phyloP scores from a whole-genome alignment of 2,329 filamentous ascomycete genomes.

The Didymella pinodella region DNA sequence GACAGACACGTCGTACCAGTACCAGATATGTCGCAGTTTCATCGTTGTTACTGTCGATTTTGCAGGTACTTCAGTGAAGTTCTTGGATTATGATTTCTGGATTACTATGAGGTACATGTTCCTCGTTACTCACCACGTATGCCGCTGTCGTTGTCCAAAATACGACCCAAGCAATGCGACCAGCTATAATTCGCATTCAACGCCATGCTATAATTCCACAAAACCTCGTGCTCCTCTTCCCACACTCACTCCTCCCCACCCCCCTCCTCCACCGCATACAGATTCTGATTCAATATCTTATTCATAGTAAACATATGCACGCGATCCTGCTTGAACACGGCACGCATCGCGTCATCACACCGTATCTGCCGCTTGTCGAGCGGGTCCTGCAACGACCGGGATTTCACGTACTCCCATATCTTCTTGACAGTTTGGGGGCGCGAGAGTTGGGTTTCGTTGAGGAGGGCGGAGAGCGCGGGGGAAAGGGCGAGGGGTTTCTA shows the following conservation, averaged over 20 bases:
- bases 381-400: slow-evolving; percentile 86
- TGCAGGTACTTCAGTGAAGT: too few species aligned
- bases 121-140: too few species aligned
- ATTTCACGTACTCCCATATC: slow-evolving; percentile 95
- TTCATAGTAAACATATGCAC: slow-evolving; percentile 99
- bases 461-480: slow-evolving; percentile 71
- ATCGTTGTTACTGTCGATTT: too few species aligned
- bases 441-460: slow-evolving; percentile 81
- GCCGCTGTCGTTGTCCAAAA: too few species aligned
- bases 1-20: background rate
- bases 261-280: slow-evolving; percentile 81
- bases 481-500: slow-evolving; percentile 75
- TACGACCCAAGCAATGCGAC: too few species aligned
- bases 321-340: slow-evolving; percentile 87
- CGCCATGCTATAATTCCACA: too few species aligned
- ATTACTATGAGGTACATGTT: too few species aligned
- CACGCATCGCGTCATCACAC: slow-evolving; percentile 90
- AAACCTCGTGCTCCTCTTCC: too few species aligned
- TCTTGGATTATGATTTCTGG: too few species aligned
- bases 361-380: slow-evolving; percentile 89
- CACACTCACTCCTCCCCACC: too few species aligned
- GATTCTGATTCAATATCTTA: slow-evolving; percentile 87
- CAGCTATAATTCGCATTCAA: too few species aligned
- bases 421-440: slow-evolving; percentile 95
- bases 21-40: background rate